These are phyloP conservation scores for Plenodomus biglobosus DNA, from an alignment of 2,329 filamentous ascomycete species.

Conservation along the genomic window DNA sequence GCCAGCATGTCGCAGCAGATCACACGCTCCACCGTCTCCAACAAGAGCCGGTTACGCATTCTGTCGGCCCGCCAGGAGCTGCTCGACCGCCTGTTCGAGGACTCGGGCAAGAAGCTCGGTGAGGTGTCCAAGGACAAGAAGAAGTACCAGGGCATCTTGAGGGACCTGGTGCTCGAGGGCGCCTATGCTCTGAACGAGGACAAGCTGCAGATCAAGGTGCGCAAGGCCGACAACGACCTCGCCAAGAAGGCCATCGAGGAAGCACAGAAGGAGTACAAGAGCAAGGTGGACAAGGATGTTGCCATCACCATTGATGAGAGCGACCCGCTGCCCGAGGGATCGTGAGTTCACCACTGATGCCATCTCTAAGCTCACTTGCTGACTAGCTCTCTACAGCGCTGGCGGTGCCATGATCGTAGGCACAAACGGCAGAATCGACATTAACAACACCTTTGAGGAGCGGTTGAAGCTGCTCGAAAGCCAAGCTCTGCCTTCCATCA, in stretches of 20 bases:
- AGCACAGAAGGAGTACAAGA: constrained; percentile 82
- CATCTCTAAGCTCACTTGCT: neutral
- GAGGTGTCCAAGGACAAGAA: constrained; percentile 66
- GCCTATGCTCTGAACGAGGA: constrained; percentile 84
- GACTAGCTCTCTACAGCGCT: constrained; percentile 57
- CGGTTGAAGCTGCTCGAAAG: constrained; percentile 82
- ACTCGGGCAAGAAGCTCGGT: constrained; percentile 70
- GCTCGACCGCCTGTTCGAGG: constrained; percentile 85
- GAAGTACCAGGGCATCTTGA: constrained; percentile 75
- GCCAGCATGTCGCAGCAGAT: constrained; percentile 99
- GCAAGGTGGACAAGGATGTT: constrained; percentile 69
- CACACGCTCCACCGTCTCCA: constrained; percentile 91
- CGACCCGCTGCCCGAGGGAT: constrained; percentile 75
- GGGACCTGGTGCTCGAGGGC: constrained; percentile 83
- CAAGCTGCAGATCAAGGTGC: constrained; percentile 71
- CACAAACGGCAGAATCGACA: constrained; percentile 88
- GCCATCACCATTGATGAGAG: constrained; percentile 74
- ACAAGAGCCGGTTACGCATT: constrained; percentile 91
- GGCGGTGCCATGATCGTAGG: constrained; percentile 82
- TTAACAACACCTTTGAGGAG: constrained; percentile 97
- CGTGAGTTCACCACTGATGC: constrained; percentile 59
- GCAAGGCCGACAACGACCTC: constrained; percentile 75
- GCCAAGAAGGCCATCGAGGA: constrained; percentile 77
- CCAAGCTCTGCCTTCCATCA: constrained; percentile 79
- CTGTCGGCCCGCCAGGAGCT: constrained; percentile 86